Evolutionary conservation across 148 eudicot species (phyloP).

Genomic region (Chenopodium quinoa): DNA sequence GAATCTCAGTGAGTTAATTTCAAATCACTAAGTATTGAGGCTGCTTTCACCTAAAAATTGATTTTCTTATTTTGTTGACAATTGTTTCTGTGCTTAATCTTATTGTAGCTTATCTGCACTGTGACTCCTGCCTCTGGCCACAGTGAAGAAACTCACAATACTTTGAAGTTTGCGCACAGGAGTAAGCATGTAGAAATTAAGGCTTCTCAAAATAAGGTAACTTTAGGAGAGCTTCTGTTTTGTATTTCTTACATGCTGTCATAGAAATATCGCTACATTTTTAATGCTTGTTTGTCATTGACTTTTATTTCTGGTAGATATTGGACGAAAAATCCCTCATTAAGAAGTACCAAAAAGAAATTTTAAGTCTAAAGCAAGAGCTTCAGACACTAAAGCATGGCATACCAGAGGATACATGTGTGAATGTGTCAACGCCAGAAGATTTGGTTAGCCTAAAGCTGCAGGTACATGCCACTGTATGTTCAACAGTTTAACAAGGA

Average conservation of each 20-base stretch:
- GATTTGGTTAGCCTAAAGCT: constrained; percentile 22
- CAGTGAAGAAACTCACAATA: constrained; percentile 81
- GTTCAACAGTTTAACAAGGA: background rate
- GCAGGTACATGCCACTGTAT: constrained; percentile 18
- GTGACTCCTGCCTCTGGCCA: constrained; percentile 83
- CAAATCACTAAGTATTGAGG: background rate
- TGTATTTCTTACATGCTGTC: background rate
- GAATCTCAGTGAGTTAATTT: constrained; percentile 60
- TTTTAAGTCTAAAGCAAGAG: constrained; percentile 32
- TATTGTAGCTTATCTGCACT: constrained; percentile 73
- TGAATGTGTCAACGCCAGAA: constrained; percentile 8
- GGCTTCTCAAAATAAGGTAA: constrained; percentile 73
- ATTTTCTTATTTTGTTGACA: background rate
- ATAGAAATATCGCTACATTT: background rate
- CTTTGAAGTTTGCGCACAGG: constrained; percentile 74
- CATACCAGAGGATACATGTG: constrained; percentile 13
- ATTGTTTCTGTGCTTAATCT: background rate
- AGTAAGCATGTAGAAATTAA: constrained; percentile 75
- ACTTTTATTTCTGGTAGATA: constrained; percentile 21
- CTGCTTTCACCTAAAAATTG: background rate
- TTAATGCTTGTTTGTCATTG: constrained; percentile 14
- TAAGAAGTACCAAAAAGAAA: constrained; percentile 34
- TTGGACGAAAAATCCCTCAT: constrained; percentile 37
- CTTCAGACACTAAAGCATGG: constrained; percentile 26
- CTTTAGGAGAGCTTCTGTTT: background rate